Percentiles rank a stretch among this genome's conserved stretches.
phyloP scores from a whole-genome alignment of 2,329 filamentous ascomycete species.

The Diaporthe amygdali region DNA sequence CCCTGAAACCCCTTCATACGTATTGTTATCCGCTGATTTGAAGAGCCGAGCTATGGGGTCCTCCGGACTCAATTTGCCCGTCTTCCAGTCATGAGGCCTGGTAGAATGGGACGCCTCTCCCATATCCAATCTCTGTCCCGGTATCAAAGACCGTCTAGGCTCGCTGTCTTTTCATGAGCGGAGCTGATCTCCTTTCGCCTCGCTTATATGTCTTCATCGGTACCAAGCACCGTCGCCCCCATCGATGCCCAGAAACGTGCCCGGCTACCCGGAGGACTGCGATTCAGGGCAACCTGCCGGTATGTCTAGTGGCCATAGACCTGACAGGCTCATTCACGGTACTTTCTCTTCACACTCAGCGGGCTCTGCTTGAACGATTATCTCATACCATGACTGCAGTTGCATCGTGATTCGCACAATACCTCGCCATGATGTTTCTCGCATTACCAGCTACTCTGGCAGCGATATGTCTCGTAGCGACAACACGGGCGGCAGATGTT shows the following conservation, averaged over 20 bases:
- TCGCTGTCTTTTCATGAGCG: not conserved
- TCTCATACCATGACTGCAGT: not conserved
- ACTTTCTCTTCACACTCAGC: not conserved
- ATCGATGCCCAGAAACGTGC: no score
- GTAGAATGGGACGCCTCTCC: not conserved
- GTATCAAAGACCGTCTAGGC: not conserved
- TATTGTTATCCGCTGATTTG: no score
- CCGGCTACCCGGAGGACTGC: not conserved
- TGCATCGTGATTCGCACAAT: not conserved
- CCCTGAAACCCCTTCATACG: not conserved
- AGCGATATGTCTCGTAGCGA: conserved; percentile 6
- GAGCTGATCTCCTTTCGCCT: not conserved
- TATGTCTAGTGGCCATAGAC: not conserved
- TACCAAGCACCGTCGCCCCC: not conserved
- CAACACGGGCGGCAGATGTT: not conserved
- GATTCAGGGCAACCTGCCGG: not conserved
- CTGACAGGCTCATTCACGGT: not conserved
- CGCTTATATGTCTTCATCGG: not conserved
- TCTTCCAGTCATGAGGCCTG: not conserved
- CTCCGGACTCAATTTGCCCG: not conserved
- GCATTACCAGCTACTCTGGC: conserved; percentile 12
- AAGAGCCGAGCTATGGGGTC: not conserved
- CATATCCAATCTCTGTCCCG: not conserved
- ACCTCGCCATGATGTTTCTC: conserved; percentile 7
- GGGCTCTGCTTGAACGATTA: not conserved